Evolutionary conservation across 805 yeast genomes (phyloP), one percentile per base, ranked within the genome.

Genomic region (Spathaspora arborariae): DNA sequence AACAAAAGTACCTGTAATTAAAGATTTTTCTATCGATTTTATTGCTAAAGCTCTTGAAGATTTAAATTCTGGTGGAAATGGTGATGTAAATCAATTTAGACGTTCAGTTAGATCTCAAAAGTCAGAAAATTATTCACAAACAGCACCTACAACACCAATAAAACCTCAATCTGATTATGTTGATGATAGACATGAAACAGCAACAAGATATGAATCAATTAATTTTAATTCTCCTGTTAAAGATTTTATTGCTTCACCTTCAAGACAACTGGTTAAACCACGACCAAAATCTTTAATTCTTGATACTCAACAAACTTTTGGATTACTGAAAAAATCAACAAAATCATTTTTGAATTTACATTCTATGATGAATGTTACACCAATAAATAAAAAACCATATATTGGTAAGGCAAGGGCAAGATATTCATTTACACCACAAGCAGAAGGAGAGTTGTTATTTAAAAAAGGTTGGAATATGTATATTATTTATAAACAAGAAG

Each of bases 1-100:
- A 20, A 33, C 49, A 40, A 57, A 54, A 39, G 63, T 68, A 22
- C 75, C 75, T 8, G 60, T 71, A 7, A 58, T 63, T 45, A 70
- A 72, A 47, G 77, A 72, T 48, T 72, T 72, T 49, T 69, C 75
- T 2, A 67, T 72, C 24, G 77, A 72, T 47, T 72, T 67, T 47
- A 72, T 72, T 20, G 76, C 77, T 11, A 70, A 72, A 46, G 76
- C 76, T 1, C 56, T 72, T 27, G 76, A 72, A 51, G 77, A 72
- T 53, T 63, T 72, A 51, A 70, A 71, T 47, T 55, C 64, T 1
- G 77, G 77, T 10, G 77, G 77, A 5, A 60, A 72, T 46, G 76
- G 77, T 9, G 76, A 72, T 47, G 58, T 72, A 34, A 66, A 59
- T 39, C 67, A 64, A 51, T 72, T 65, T 51, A 57, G 77, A 46